Evolutionary conservation across 345 rosid species (phyloP), one percentile per base, ranked within the genome.

Genomic region (Cardiospermum halicacabum): DNA sequence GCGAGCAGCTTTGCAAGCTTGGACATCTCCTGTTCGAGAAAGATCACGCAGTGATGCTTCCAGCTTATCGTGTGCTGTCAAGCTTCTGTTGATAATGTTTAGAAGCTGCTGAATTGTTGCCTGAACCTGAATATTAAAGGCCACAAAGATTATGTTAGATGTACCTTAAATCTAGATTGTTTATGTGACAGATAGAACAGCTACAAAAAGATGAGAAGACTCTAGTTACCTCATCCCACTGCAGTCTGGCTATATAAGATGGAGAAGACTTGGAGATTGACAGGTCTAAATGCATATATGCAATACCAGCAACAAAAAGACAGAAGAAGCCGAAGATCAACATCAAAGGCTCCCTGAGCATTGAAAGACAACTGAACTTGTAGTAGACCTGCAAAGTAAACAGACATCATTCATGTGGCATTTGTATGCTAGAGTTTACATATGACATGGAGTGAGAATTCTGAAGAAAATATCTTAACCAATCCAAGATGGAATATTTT

Each of bases 261-360:
- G 96, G 69, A 19, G 99, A 95, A 39, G 90, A 89, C 82, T 89
- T 91, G 71, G 99, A 95, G 77, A 95, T 91, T 67, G 96, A 84
- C 74, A 86, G 66, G 80, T 95, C 97, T 64, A 86, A 86, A 39
- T 80, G 96, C 68, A 81, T 74, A 45, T 81, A 95, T n/a, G 81
- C 71, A 50, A 85, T 83, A 76, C 97, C 86, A 22, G 90, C 74
- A 65, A 87, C 72, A 71, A 95, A 89, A 54, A 95, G 72, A 77
- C 76, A 63, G 76, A 89, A 85, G 70, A 91, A 81, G 50, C 97
- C 99, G 39, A 74, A 72, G 67, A 95, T 76, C 71, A 95, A 70
- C 96, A 95, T 95, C 64, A 95, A 74, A 50, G 97, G 97, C 83
- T 95, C 96, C 66, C 74, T 83, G 21, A 91, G 90, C 77, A 91